Evolutionary conservation across 1,284 basidiomycete genomes (phyloP).

Genomic region (Ganoderma boninense): DNA sequence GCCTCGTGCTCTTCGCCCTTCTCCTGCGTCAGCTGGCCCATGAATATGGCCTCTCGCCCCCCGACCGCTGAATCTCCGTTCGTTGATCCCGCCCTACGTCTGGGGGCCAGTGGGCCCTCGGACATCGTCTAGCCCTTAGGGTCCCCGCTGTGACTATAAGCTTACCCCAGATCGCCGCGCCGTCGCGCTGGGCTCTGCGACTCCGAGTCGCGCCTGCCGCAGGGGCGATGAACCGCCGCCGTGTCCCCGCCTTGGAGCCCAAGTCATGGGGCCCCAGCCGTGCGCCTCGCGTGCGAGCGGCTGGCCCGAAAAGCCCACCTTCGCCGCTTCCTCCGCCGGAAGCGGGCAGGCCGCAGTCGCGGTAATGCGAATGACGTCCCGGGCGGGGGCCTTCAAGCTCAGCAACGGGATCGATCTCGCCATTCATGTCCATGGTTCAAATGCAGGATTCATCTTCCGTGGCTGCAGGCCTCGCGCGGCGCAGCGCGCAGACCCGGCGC

Average conservation of each 20-base stretch:
- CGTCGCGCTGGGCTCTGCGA: conserved; percentile 19
- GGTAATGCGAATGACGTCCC: conserved; percentile 3
- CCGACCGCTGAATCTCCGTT: conserved; percentile 23
- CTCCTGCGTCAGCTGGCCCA: conserved; percentile 23
- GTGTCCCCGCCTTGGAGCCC: conserved; percentile 18
- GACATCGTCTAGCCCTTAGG: not conserved
- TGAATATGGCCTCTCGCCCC: conserved; percentile 1
- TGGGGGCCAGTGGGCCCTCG: conserved; percentile 3
- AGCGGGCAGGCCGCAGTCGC: conserved; percentile 20
- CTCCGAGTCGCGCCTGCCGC: conserved; percentile 8
- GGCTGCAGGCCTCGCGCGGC: too few relatives aligned
- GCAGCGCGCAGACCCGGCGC: not conserved
- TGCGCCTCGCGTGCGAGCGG: conserved; percentile 18
- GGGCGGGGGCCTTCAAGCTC: not conserved
- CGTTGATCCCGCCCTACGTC: not conserved
- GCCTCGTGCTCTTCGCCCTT: conserved; percentile 11
- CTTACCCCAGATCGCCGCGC: conserved; percentile 20
- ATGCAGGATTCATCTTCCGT: too few relatives aligned
- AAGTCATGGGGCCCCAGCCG: conserved; percentile 25
- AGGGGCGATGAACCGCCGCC: conserved; percentile 18
- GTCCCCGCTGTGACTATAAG: not conserved
- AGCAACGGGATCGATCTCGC: not conserved
- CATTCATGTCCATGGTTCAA: too few relatives aligned
- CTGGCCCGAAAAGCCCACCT: conserved; percentile 10
- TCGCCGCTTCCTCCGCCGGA: conserved; percentile 21